These are phyloP conservation scores for Phytophthora kernoviae DNA, from an alignment of 352 stramenopile genomes.

Conservation along the genomic window DNA sequence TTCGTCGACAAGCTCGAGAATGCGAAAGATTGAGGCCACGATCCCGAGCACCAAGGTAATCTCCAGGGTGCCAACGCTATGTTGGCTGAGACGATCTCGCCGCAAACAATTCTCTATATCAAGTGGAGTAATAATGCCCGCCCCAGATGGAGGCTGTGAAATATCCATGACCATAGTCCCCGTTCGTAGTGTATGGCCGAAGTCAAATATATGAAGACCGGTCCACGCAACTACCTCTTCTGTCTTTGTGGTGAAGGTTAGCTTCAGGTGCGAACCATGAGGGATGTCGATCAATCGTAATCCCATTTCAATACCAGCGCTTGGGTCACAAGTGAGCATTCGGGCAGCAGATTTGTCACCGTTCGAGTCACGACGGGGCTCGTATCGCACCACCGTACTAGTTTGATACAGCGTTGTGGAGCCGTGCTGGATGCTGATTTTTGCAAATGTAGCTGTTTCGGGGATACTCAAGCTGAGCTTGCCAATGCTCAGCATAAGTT, in stretches of 20 bases:
- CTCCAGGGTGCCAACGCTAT: slow-evolving; percentile 46
- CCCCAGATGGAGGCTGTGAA: slow-evolving; percentile 19
- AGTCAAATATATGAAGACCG: slow-evolving; percentile 82
- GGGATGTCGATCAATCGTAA: slow-evolving; percentile 71
- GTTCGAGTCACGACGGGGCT: slow-evolving; percentile 11
- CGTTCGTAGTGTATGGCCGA: slow-evolving; percentile 69
- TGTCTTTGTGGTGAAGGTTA: slow-evolving; percentile 58
- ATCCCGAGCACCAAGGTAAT: slow-evolving; percentile 47
- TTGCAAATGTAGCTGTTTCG: slow-evolving; percentile 23
- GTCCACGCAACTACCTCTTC: slow-evolving; percentile 56
- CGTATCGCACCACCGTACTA: slow-evolving; percentile 22
- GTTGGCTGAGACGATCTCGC: slow-evolving; percentile 31
- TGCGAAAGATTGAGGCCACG: slow-evolving; percentile 48
- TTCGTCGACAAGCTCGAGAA: slow-evolving; percentile 60
- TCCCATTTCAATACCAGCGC: slow-evolving; percentile 29
- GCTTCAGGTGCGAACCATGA: slow-evolving; percentile 71
- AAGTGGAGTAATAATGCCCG: slow-evolving; percentile 50
- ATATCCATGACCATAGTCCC: slow-evolving; percentile 61
- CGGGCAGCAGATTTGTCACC: slow-evolving; percentile 15
- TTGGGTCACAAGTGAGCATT: slow-evolving; percentile 33
- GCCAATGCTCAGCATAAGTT: slow-evolving; percentile 30
- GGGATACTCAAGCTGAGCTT: slow-evolving; percentile 17
- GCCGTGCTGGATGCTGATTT: slow-evolving; percentile 39
- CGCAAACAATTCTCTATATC: slow-evolving; percentile 79
- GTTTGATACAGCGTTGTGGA: slow-evolving; percentile 36